Evolutionary conservation across 106 monocot species (phyloP), one percentile per base, ranked within the genome.

Genomic region (Vanilla planifolia): DNA sequence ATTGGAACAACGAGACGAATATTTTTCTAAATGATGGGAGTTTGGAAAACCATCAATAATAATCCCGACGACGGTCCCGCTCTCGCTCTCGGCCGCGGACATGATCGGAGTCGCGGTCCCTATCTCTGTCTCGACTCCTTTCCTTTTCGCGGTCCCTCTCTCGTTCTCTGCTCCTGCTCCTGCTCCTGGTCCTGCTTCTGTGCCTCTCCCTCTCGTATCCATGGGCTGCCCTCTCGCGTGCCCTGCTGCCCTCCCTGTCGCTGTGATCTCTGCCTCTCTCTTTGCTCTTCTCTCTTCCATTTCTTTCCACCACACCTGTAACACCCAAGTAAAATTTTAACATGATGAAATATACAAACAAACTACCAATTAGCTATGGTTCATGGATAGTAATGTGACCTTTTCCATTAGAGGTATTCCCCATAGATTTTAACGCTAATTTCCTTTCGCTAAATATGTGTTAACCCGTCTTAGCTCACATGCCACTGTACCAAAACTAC

Each of bases 151-250:
- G 73, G 13, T 58, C 60, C 68, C 81, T 73, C 48, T 80, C 85
- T 43, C 48, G 79, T 13, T 70, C 85, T 15, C 44, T 47, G 2
- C 80, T 77, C 61, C 78, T 77, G 53, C 75, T 85, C 45, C 82
- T 59, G 10, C 77, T 82, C 70, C 90, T 81, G 68, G 90, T 96
- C n/a, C 86, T 82, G 68, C 89, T 90, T 55, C 96, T 70, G 15
- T 48, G 62, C 44, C 91, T 77, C 53, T 87, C 86, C 79, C 89
- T 79, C 1, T 78, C 80, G 43, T 72, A 27, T 2, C 65, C 61
- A 59, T 72, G 67, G 19, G 64, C 69, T 65, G 63, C 74, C 52
- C 68, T 79, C 5, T 85, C 85, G 3, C 75, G 66, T 34, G 14
- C 64, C 71, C 35, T 79, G 65, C 74, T 77, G 60, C 77, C 55